Evolutionary conservation across 2,329 filamentous ascomycete genomes (phyloP), one percentile per base, ranked within the genome.

Genomic region (Penicillium olsonii): DNA sequence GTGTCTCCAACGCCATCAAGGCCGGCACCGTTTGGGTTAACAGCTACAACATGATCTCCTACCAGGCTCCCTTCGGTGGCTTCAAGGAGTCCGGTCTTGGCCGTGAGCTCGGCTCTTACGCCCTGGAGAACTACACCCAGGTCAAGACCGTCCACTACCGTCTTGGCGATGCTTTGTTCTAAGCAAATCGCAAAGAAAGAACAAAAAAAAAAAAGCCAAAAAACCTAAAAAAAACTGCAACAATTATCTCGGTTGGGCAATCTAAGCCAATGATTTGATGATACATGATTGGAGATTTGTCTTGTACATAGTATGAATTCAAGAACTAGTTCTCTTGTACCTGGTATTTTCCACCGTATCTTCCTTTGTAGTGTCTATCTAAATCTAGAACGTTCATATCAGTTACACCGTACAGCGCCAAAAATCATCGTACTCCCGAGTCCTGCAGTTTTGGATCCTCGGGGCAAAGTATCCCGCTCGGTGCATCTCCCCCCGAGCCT

Each of bases 1-100:
- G 87, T 31, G 85, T 91, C 4, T 84, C 87, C 43, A 87, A 89
- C 64, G 78, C 78, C 43, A 78, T 92, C 56, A 79, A 83, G 55
- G 86, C 88, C 1, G 90, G 64, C 55, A 83, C 82, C 57, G 81
- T 84, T 59, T 84, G 82, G 80, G 77, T 85, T 65, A 85, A 85
- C 77, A 77, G 73, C 53, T 85, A 92, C 76, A 95, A 94, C 75
- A 74, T 85, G 60, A 75, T 94, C 2, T 52, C 47, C 34, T 60
- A 61, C 60, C 48, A 87, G 62, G 61, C 67, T 45, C 72, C 72
- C 19, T 75, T 75, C 56, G 72, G 72, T 60, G 72, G 60, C 38
- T 62, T 57, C 59, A 62, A 62, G 60, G 42, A 55, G 39, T 62
- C 60, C 42, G 60, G 60, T 37, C 34, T 62, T 12, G 60, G 60